Percentiles rank a stretch among this genome's conserved stretches.
These are phyloP conservation scores for Exophiala lecanii-corni DNA, from an alignment of 2,329 filamentous ascomycete species.

Conservation along the genomic window DNA sequence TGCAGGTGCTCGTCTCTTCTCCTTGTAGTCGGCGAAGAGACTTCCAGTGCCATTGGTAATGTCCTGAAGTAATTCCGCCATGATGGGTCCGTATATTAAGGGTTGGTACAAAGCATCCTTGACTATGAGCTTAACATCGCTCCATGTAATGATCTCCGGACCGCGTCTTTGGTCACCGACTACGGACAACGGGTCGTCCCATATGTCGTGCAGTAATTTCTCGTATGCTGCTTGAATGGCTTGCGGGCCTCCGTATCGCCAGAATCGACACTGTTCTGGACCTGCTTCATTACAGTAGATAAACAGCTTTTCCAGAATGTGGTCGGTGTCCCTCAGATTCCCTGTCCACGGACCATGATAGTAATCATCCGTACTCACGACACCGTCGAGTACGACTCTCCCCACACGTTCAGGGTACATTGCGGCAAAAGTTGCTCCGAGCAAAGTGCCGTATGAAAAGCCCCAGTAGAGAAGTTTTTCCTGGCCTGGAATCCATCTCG, in stretches of 20 bases:
- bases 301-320: slow-evolving; percentile 45
- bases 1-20: slow-evolving; percentile 5
- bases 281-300: slow-evolving; percentile 49
- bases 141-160: slow-evolving; percentile 45
- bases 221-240: slow-evolving; percentile 19
- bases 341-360: slow-evolving; percentile 21
- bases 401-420: slow-evolving; percentile 13
- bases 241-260: slow-evolving; percentile 11
- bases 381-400: slow-evolving; percentile 13
- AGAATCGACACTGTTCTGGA: slow-evolving; percentile 13
- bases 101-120: slow-evolving; percentile 12
- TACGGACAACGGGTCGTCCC: slow-evolving; percentile 13
- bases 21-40: slow-evolving; percentile 16
- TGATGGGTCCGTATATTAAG: slow-evolving; percentile 8
- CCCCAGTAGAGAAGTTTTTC: slow-evolving; percentile 17
- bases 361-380: slow-evolving; percentile 13
- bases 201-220: slow-evolving; percentile 17
- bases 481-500: slow-evolving; percentile 48
- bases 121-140: slow-evolving; percentile 42
- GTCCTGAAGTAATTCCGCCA: slow-evolving; percentile 11
- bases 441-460: slow-evolving; percentile 13
- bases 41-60: slow-evolving; percentile 12
- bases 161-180: slow-evolving; percentile 2
- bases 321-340: slow-evolving; percentile 8
- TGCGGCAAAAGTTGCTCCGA: slow-evolving; percentile 12